phyloP scores from a whole-genome alignment of 768 basidiomycete genomes.

The Gyrodon lividus region DNA sequence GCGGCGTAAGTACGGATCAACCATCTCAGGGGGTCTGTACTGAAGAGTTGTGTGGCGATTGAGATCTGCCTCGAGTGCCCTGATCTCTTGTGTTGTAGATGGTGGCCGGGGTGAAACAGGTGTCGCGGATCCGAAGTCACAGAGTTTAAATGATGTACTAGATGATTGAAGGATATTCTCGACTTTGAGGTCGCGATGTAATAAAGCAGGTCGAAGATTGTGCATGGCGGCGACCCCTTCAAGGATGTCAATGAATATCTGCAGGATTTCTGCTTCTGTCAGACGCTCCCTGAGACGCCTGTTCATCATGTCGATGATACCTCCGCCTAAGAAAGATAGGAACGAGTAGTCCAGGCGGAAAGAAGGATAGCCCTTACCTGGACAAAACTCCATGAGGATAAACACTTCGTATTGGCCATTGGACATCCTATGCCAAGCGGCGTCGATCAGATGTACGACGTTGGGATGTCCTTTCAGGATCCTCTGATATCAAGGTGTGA shows the following conservation, averaged over 20 bases:
- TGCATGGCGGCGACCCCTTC: slow-evolving; percentile 98
- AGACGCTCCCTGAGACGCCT: slow-evolving; percentile 90
- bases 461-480: slow-evolving; percentile 91
- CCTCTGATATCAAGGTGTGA: slow-evolving; percentile 54
- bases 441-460: slow-evolving; percentile 94
- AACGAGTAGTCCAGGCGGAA: slow-evolving; percentile 8
- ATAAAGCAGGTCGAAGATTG: slow-evolving; percentile 80
- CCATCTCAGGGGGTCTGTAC: slow-evolving; percentile 99
- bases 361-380: slow-evolving; percentile 50
- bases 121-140: slow-evolving; percentile 95
- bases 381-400: slow-evolving; percentile 98
- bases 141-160: slow-evolving; percentile 85
- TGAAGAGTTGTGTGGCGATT: slow-evolving; percentile 95
- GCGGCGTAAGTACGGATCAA: slow-evolving; percentile 81
- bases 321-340: slow-evolving; percentile 62
- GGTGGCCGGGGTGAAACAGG: slow-evolving; percentile 71
- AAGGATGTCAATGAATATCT: slow-evolving; percentile 97
- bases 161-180: slow-evolving; percentile 96
- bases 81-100: slow-evolving; percentile 77
- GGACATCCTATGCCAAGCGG: slow-evolving; percentile 82
- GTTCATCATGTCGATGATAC: slow-evolving; percentile 99
- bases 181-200: slow-evolving; percentile 98
- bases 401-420: slow-evolving; percentile 92
- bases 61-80: slow-evolving; percentile 84
- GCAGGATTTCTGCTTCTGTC: slow-evolving; percentile 93